Evolutionary conservation across 2,329 filamentous ascomycete species (phyloP).

Genomic region (Sordariomycetes sp.): DNA sequence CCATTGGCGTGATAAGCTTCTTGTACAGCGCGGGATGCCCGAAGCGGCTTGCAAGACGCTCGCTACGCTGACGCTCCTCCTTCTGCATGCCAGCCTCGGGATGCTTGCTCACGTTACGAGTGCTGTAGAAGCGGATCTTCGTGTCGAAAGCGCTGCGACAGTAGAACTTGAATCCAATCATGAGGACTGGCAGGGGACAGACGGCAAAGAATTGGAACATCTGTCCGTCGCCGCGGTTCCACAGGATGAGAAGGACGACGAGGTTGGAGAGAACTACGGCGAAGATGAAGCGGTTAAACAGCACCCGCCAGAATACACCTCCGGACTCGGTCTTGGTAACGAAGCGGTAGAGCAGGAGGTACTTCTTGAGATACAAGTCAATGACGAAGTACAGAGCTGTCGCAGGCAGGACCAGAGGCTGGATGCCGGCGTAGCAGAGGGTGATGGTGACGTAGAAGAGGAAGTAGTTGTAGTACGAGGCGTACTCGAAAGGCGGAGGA

Average conservation of each 20-base stretch:
- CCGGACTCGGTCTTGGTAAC: conserved; percentile 95
- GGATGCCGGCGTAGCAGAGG: conserved; percentile 73
- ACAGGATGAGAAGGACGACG: conserved; percentile 68
- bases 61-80: conserved; percentile 47
- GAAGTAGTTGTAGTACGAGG: conserved; percentile 97
- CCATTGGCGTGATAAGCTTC: conserved; percentile 88
- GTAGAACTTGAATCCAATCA: conserved; percentile 80
- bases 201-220: conserved; percentile 53
- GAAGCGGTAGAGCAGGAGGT: conserved; percentile 87
- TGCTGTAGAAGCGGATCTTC: conserved; percentile 73
- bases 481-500: conserved; percentile 87
- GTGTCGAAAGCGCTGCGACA: conserved; percentile 69
- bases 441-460: conserved; percentile 88
- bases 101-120: conserved; percentile 42
- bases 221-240: conserved; percentile 57
- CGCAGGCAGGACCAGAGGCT: conserved; percentile 79
- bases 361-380: conserved; percentile 90
- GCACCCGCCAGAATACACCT: conserved; percentile 80
- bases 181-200: conserved; percentile 66
- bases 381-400: conserved; percentile 83
- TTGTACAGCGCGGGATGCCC: conserved; percentile 87
- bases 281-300: conserved; percentile 91
- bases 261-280: conserved; percentile 69
- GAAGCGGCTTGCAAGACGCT: conserved; percentile 68
- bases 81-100: conserved; percentile 38